Evolutionary conservation across 169 alveolate species (phyloP).

Genomic region (Cryptosporidium xiaoi): DNA sequence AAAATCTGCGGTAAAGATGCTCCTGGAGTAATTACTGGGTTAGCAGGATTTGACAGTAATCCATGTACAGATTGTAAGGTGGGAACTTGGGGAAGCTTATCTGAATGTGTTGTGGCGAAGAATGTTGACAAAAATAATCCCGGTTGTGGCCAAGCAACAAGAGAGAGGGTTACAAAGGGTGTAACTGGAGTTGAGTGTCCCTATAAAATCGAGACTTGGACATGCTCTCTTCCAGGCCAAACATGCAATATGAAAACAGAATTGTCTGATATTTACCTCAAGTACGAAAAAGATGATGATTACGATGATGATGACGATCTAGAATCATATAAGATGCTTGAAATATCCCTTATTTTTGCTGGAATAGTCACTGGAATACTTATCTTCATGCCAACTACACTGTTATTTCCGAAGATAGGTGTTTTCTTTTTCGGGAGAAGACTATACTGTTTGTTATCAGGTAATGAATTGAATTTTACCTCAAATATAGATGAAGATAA

Average conservation of each 20-base stretch:
- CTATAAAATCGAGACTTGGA: conserved; percentile 57
- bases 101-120: conserved; percentile 34
- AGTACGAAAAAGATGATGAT: conserved; percentile 4
- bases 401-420: conserved; percentile 54
- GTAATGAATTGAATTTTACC: conserved; percentile 13
- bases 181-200: conserved; percentile 36
- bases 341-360: conserved; percentile 59
- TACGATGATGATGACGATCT: not conserved
- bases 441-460: conserved; percentile 35
- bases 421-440: conserved; percentile 40
- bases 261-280: conserved; percentile 37
- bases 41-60: conserved; percentile 58
- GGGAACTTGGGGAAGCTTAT: conserved; percentile 47
- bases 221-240: conserved; percentile 64
- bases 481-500: not conserved
- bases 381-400: conserved; percentile 49
- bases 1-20: conserved; percentile 44
- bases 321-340: conserved; percentile 39
- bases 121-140: conserved; percentile 5
- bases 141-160: conserved; percentile 43
- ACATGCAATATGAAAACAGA: conserved; percentile 61
- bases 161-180: conserved; percentile 25
- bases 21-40: conserved; percentile 50
- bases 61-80: conserved; percentile 62
- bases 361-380: conserved; percentile 61